Percentiles rank a stretch among this genome's conserved stretches.
Conservation (phyloP, 2,329 filamentous ascomycete genomes). For the Colletotrichum orchidophilum region DNA sequence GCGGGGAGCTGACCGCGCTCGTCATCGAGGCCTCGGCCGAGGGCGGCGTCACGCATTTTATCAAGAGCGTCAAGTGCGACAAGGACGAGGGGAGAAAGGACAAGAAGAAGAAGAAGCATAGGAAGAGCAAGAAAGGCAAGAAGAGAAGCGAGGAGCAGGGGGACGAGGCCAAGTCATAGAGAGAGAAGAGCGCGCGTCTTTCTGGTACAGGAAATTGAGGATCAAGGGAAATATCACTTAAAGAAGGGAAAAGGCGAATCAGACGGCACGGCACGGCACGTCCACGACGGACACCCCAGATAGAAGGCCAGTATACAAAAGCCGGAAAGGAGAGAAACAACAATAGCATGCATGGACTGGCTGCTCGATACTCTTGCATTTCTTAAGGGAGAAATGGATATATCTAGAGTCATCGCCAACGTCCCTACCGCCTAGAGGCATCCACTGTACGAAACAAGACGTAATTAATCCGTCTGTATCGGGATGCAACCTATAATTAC, state of each 20-base stretch:
- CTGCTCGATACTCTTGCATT: background rate
- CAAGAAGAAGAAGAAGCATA: conserved; percentile 19
- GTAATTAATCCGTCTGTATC: background rate
- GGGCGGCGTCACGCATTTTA: conserved; percentile 46
- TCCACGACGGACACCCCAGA: background rate
- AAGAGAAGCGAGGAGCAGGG: background rate
- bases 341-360: background rate
- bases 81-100: conserved; percentile 24
- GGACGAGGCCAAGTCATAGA: background rate
- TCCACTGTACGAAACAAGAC: background rate
- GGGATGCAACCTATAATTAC: background rate
- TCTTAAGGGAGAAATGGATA: no score
- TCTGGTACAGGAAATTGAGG: no score
- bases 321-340: no score
- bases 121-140: conserved; percentile 31
- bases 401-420: background rate
- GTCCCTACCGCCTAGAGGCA: no score
- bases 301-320: no score
- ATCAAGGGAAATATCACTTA: background rate
- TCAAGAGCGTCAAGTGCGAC: conserved; percentile 54
- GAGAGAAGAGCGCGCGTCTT: background rate
- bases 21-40: conserved; percentile 67
- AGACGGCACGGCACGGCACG: no score
- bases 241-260: background rate
- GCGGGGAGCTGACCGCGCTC: conserved; percentile 79